phyloP scores from a whole-genome alignment of 2,329 filamentous ascomycete species.

The Fusarium musae region DNA sequence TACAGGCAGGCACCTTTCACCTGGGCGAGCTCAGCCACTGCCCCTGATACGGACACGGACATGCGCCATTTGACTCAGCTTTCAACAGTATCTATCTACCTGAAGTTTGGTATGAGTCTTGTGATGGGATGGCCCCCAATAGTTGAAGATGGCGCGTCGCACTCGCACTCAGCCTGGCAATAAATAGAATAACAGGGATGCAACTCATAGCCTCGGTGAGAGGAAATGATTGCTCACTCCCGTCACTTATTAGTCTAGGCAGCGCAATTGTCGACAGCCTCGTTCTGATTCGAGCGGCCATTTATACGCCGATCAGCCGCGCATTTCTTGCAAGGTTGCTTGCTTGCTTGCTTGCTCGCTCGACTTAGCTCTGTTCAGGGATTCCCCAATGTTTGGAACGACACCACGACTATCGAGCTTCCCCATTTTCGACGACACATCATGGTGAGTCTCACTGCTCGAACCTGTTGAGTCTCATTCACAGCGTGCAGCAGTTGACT shows the following conservation, averaged over 20 bases:
- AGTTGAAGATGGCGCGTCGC: neutral
- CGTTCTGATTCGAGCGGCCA: slow-evolving; percentile 1
- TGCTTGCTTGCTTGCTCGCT: neutral
- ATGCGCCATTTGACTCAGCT: slow-evolving; percentile 30
- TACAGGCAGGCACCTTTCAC: slow-evolving; percentile 1
- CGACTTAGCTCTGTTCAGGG: neutral
- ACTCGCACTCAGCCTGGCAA: neutral
- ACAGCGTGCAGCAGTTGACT: neutral
- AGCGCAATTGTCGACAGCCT: slow-evolving; percentile 21
- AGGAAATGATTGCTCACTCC: slow-evolving; percentile 6
- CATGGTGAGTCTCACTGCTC: slow-evolving; percentile 39
- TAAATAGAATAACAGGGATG: neutral
- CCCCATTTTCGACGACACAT: slow-evolving; percentile 29
- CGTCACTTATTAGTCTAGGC: slow-evolving; percentile 3
- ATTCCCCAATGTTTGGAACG: slow-evolving; percentile 29
- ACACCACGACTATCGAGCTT: slow-evolving; percentile 5
- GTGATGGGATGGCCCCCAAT: slow-evolving; percentile 26
- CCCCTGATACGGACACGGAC: slow-evolving; percentile 1
- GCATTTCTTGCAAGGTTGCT: neutral
- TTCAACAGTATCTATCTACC: neutral
- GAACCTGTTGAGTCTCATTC: neutral
- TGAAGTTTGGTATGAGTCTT: slow-evolving; percentile 18
- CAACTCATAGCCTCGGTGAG: slow-evolving; percentile 4
- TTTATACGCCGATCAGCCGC: slow-evolving; percentile 21
- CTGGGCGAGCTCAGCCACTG: slow-evolving; percentile 38